Conservation (phyloP, 176 grass and related monocot genomes). For the Aegilops tauschii region DNA sequence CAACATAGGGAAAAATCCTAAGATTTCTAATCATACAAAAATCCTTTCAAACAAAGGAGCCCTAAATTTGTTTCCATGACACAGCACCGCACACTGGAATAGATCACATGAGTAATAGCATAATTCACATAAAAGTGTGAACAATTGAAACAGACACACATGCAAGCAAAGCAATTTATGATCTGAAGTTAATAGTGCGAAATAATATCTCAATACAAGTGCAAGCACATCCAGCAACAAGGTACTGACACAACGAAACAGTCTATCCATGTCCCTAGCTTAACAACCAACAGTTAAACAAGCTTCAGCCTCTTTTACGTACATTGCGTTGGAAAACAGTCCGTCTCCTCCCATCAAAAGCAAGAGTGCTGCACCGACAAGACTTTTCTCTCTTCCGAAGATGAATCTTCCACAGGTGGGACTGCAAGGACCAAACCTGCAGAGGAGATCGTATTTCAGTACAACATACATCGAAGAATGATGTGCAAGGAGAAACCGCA, state of each 20-base stretch:
- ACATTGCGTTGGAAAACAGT: slow-evolving; percentile 14
- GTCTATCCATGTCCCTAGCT: slow-evolving; percentile 33
- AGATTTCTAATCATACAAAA: too few species aligned
- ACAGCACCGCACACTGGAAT: neutral
- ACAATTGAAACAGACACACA: neutral
- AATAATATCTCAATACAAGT: neutral
- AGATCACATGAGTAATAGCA: neutral
- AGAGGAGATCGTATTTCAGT: neutral
- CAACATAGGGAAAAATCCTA: too few species aligned
- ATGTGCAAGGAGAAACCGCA: neutral
- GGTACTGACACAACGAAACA: neutral
- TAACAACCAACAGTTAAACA: slow-evolving; percentile 25
- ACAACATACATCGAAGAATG: neutral
- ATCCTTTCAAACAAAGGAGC: too few species aligned
- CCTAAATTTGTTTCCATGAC: neutral
- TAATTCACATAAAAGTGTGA: neutral
- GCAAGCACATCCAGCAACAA: neutral
- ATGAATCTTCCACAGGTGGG: slow-evolving; percentile 13
- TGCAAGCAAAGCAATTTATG: slow-evolving; percentile 10
- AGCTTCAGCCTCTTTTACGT: slow-evolving; percentile 13
- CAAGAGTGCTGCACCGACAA: slow-evolving; percentile 25
- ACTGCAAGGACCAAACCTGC: slow-evolving; percentile 24
- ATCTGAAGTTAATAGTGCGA: slow-evolving; percentile 3
- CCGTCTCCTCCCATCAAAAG: slow-evolving; percentile 20
- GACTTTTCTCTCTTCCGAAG: neutral